These are phyloP conservation scores for Xylariaceae sp. DNA, from an alignment of 2,329 filamentous ascomycete species.

Conservation along the genomic window DNA sequence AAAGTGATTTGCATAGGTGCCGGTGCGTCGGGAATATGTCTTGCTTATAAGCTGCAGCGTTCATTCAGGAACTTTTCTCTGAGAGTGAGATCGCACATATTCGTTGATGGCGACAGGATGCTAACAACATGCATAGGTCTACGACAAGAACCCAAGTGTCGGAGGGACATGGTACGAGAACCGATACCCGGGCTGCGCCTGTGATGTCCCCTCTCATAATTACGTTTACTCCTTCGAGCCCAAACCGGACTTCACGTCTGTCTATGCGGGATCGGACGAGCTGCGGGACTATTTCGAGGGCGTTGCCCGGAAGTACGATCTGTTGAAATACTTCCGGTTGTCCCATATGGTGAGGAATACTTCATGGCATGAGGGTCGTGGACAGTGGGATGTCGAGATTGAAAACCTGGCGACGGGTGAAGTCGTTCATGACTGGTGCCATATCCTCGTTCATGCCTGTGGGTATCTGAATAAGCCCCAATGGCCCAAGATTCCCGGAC, in stretches of 20 bases:
- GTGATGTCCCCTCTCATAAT: slow-evolving; percentile 13
- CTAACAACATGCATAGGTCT: slow-evolving; percentile 34
- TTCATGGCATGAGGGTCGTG: slow-evolving; percentile 34
- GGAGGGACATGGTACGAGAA: slow-evolving; percentile 16
- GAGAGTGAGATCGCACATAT: slow-evolving; percentile 6
- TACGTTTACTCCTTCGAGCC: slow-evolving; percentile 14
- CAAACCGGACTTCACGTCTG: slow-evolving; percentile 6
- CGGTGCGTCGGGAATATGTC: slow-evolving; percentile 42
- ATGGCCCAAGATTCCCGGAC: slow-evolving; percentile 17
- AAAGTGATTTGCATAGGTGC: slow-evolving; percentile 41
- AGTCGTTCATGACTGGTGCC: slow-evolving; percentile 36
- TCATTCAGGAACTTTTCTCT: slow-evolving; percentile 39
- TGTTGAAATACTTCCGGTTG: neutral
- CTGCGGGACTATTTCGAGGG: slow-evolving; percentile 39
- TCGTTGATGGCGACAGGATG: too few species aligned
- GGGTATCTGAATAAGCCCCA: slow-evolving; percentile 21
- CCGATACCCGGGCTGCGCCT: slow-evolving; percentile 12
- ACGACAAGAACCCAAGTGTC: slow-evolving; percentile 9
- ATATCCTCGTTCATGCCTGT: slow-evolving; percentile 36
- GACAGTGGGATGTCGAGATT: slow-evolving; percentile 33
- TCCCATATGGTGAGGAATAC: slow-evolving; percentile 27
- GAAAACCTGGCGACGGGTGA: slow-evolving; percentile 29
- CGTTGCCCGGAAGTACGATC: neutral
- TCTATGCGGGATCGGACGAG: slow-evolving; percentile 25
- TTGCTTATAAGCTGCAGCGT: slow-evolving; percentile 45